These are phyloP conservation scores for Rubroshorea leprosula DNA, from an alignment of 345 rosid species.

Conservation along the genomic window DNA sequence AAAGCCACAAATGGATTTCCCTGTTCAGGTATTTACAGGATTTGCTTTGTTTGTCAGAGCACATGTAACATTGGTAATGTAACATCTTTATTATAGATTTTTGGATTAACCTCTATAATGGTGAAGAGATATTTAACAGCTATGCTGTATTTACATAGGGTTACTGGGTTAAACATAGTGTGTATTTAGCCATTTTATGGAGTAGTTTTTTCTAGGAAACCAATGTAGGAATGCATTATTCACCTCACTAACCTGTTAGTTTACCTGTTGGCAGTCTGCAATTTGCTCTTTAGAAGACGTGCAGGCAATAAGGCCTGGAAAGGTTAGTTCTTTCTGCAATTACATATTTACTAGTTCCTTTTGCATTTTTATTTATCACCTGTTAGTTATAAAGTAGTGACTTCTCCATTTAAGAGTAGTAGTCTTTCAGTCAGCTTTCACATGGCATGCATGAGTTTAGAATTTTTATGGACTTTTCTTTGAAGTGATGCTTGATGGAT, in stretches of 20 bases:
- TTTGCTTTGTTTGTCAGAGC: conserved; percentile 2
- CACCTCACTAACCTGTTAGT: conserved; percentile 15
- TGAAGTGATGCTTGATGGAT: too few species aligned
- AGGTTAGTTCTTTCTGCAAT: conserved; percentile 40
- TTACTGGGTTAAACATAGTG: not conserved
- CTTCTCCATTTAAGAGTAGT: too few species aligned
- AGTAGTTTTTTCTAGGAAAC: not conserved
- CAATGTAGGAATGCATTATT: not conserved
- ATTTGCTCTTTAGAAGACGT: conserved; percentile 93
- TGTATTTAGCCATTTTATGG: not conserved
- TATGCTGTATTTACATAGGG: too few species aligned
- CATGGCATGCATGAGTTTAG: conserved; percentile 8
- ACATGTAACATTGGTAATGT: too few species aligned
- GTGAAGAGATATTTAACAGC: too few species aligned
- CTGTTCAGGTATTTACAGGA: conserved; percentile 69
- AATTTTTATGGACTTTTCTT: not conserved
- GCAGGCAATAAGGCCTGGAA: conserved; percentile 67
- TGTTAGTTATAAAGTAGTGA: too few species aligned
- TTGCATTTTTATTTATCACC: conserved; percentile 5
- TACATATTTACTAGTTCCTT: not conserved
- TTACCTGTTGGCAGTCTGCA: conserved; percentile 54
- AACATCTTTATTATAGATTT: too few species aligned
- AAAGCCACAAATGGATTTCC: conserved; percentile 96
- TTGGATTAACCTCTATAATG: too few species aligned
- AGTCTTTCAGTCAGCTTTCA: conserved; percentile 1